Base-by-base conservation (phyloP, 2,329 filamentous ascomycete species). In the Podosphaera xanthii region DNA sequence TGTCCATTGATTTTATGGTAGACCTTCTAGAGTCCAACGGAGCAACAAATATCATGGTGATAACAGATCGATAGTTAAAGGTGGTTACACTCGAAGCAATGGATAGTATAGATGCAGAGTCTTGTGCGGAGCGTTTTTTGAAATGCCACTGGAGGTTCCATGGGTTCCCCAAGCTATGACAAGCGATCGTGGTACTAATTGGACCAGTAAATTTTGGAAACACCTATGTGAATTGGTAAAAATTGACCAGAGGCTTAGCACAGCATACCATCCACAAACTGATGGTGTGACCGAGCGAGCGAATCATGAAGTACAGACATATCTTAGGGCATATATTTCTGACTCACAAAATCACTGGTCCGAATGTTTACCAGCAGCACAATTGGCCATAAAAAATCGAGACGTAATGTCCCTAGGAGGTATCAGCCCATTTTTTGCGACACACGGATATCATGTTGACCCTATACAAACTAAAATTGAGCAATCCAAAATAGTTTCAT, bases 321-420 rank as follows among this genome's bases (percentile, higher is more conserved):
- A 48, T 36, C 30, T 57, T 12, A 46, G 38, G 33, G 55, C 22
- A 2, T 57, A 57, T 35, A 8, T 57, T 44, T 22, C 55, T 6
- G 46, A 57, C 40, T 48, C 38, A 2, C 55, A 57, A 30, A n/a
- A 57, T 35, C 22, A 57, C 36, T 57, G 42, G 55, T 57, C 40
- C 7, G 42, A 57, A 2, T 57, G 40, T 3, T 31, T 57, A 10
- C 30, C 55, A 22, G 55, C 30, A n/a, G 55, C 55, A 34, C 55
- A 57, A 48, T 14, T 57, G 12, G 55, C 55, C 12, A 57, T 57
- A 3, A 57, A 57, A 48, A 57, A 57, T 57, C 14, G 55, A 12
- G 42, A 57, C 33, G 30, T 57, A 48, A 35, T 57, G 5, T 46
- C 55, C 10, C 33, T 57, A 5, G 40, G 55, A 8, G 55, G 55